phyloP scores from a whole-genome alignment of 2,329 filamentous ascomycete species.

The Periconia sp. region DNA sequence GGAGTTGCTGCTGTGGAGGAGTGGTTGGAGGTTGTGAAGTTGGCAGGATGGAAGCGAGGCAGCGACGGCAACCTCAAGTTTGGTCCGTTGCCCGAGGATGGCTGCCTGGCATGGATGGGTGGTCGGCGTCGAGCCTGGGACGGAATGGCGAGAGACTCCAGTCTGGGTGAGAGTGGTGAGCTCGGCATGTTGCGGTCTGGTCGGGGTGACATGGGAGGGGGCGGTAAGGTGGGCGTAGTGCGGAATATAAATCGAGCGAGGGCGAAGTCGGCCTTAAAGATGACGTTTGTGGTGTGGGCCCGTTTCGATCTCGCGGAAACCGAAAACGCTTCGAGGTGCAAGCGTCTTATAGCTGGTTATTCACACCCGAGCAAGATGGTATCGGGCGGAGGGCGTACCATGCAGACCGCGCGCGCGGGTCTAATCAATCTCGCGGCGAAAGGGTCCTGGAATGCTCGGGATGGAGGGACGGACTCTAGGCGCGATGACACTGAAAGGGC shows the following conservation, averaged over 20 bases:
- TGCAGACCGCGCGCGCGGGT: slow-evolving; percentile 23
- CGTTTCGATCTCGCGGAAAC: slow-evolving; percentile 10
- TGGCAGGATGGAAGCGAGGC: slow-evolving; percentile 60
- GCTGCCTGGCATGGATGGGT: slow-evolving; percentile 39
- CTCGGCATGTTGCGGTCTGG: slow-evolving; percentile 40
- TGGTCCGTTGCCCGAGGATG: slow-evolving; percentile 41
- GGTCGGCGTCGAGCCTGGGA: slow-evolving; percentile 42
- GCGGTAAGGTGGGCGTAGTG: slow-evolving; percentile 19
- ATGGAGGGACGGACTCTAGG: slow-evolving; percentile 22
- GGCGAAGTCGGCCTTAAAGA: slow-evolving; percentile 31
- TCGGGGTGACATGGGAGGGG: slow-evolving; percentile 31
- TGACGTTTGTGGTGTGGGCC: slow-evolving; percentile 34
- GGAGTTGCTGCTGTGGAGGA: slow-evolving; percentile 47
- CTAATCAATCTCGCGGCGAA: slow-evolving; percentile 41
- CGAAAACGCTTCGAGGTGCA: background rate
- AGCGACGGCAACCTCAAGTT: slow-evolving; percentile 56
- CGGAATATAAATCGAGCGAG: slow-evolving; percentile 26
- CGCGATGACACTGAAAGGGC: slow-evolving; percentile 36
- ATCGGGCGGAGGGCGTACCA: slow-evolving; percentile 14
- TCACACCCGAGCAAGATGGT: slow-evolving; percentile 10
- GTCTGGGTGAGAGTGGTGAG: slow-evolving; percentile 42
- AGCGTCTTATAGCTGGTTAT: background rate
- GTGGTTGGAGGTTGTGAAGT: slow-evolving; percentile 51
- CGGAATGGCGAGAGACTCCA: slow-evolving; percentile 44
- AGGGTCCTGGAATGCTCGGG: slow-evolving; percentile 39